phyloP scores from a whole-genome alignment of 108 stramenopile species.

The Cyclotella choctawhatcheeana region DNA sequence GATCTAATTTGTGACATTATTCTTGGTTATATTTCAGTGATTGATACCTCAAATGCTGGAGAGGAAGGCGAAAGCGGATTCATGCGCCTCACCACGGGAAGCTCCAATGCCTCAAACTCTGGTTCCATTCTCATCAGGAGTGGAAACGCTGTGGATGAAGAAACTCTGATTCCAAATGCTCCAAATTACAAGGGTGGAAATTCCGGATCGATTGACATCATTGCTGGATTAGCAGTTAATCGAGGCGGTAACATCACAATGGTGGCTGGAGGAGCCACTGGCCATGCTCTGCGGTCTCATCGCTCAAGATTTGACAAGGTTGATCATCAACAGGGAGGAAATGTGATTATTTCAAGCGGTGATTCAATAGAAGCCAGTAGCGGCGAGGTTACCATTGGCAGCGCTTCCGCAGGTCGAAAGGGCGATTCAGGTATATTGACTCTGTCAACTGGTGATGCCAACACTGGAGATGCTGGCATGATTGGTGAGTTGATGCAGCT shows the following conservation, averaged over 20 bases:
- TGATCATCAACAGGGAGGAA: conserved; percentile 9
- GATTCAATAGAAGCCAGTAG: conserved; percentile 17
- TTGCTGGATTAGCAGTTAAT: conserved; percentile 9
- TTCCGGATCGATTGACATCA: conserved; percentile 12
- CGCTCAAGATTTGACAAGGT: neutral
- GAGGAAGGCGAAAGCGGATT: conserved; percentile 14
- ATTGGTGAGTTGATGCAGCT: conserved; percentile 14
- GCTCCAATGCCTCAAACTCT: conserved; percentile 14
- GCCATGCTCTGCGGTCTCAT: conserved; percentile 16
- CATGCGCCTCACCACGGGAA: conserved; percentile 20
- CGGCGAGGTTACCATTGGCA: conserved; percentile 12
- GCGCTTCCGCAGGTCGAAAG: conserved; percentile 4
- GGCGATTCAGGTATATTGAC: conserved; percentile 19
- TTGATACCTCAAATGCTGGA: conserved; percentile 33
- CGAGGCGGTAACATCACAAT: conserved; percentile 31
- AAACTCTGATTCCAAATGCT: neutral
- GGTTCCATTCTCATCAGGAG: conserved; percentile 24
- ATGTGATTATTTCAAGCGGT: conserved; percentile 19
- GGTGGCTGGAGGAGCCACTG: conserved; percentile 20
- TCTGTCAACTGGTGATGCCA: conserved; percentile 21
- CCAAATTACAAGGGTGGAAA: conserved; percentile 6
- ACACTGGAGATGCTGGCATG: conserved; percentile 11
- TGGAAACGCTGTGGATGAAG: conserved; percentile 19
- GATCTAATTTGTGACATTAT: too few relatives aligned
- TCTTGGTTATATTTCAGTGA: conserved; percentile 10